Evolutionary conservation across 2,329 filamentous ascomycete species (phyloP).

Genomic region (Fusarium sp.): DNA sequence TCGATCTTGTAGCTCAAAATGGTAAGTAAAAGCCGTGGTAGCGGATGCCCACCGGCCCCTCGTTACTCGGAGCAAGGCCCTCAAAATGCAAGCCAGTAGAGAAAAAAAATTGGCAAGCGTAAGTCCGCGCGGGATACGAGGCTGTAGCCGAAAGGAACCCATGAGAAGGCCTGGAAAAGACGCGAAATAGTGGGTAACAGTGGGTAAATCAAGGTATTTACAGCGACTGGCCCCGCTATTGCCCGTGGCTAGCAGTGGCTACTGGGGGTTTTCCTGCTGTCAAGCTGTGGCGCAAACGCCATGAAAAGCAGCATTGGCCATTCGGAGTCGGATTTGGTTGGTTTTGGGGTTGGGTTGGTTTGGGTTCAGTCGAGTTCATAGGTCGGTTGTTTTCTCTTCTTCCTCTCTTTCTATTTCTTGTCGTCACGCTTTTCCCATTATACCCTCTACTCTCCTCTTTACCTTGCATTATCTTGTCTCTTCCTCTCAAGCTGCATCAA

Average conservation of each 20-base stretch:
- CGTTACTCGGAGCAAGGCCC: conserved; percentile 29
- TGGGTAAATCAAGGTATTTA: conserved; percentile 27
- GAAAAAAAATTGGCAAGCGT: conserved; percentile 29
- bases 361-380: conserved; percentile 3
- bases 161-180: conserved; percentile 38
- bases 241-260: conserved; percentile 17
- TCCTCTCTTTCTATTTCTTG: conserved; percentile 27
- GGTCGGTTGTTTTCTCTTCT: conserved; percentile 30
- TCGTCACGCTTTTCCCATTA: conserved; percentile 29
- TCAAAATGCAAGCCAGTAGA: conserved; percentile 12
- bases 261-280: conserved; percentile 20
- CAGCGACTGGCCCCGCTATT: conserved; percentile 22
- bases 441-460: conserved; percentile 30
- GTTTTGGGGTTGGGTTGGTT: conserved; percentile 28
- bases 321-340: conserved; percentile 35
- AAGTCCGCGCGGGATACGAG: conserved; percentile 49
- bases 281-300: conserved; percentile 34
- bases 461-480: conserved; percentile 36
- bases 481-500: conserved; percentile 33
- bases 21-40: conserved; percentile 8
- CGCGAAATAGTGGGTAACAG: conserved; percentile 45
- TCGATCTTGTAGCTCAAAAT: background rate
- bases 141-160: conserved; percentile 42
- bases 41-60: conserved; percentile 37
- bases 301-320: conserved; percentile 39